Conservation (phyloP, 1,284 basidiomycete genomes). For the Cronartium quercuum region DNA sequence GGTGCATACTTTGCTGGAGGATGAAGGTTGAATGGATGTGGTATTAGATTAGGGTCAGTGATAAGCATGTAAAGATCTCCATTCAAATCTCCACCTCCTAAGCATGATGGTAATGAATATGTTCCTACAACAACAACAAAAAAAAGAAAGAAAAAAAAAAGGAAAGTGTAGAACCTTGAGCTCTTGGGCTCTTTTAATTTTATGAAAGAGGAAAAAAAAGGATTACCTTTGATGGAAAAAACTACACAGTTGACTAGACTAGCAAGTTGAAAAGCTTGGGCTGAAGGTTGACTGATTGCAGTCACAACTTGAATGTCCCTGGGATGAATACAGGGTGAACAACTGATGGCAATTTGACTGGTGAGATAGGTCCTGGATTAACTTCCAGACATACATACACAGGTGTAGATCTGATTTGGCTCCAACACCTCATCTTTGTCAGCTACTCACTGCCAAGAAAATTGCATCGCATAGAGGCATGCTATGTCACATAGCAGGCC, state of each 20-base stretch:
- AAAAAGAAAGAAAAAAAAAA: background rate
- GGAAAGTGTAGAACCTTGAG: background rate
- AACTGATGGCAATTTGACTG: slow-evolving; percentile 58
- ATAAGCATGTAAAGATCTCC: slow-evolving; percentile 59
- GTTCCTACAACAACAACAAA: slow-evolving; percentile 53
- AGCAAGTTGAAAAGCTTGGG: slow-evolving; percentile 50
- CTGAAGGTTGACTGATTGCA: slow-evolving; percentile 60
- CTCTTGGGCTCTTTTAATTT: background rate
- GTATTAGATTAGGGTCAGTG: slow-evolving; percentile 54
- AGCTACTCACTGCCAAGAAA: slow-evolving; percentile 66
- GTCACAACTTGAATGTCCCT: slow-evolving; percentile 64
- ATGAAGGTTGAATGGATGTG: slow-evolving; percentile 47
- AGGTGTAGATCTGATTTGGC: slow-evolving; percentile 63
- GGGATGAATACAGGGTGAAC: slow-evolving; percentile 66
- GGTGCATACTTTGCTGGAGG: slow-evolving; percentile 57
- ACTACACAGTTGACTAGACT: slow-evolving; percentile 64
- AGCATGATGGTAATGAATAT: slow-evolving; percentile 61
- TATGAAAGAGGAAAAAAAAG: background rate
- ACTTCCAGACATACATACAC: slow-evolving; percentile 54
- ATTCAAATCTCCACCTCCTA: slow-evolving; percentile 68
- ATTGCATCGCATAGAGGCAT: too few relatives aligned
- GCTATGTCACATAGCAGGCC: too few relatives aligned
- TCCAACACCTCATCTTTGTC: slow-evolving; percentile 65
- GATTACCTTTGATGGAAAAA: slow-evolving; percentile 60
- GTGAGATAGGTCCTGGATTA: slow-evolving; percentile 56